Percentiles rank a stretch among this genome's conserved stretches.
Conservation (phyloP, 176 grass and related monocot species). For the Oryza rufipogon region DNA sequence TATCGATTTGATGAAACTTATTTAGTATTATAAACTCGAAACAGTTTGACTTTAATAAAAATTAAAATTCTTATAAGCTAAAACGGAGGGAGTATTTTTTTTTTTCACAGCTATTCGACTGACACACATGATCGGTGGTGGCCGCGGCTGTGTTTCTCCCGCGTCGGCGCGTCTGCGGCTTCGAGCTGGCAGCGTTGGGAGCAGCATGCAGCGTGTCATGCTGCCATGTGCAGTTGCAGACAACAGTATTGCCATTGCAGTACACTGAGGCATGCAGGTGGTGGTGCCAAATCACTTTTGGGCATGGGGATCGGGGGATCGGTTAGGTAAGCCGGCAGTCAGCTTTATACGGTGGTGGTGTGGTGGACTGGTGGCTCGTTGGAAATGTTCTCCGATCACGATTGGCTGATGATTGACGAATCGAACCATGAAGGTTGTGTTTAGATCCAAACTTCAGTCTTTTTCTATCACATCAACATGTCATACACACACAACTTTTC, state of each 20-base stretch:
- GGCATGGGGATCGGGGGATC: not conserved
- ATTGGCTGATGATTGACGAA: not conserved
- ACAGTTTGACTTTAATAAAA: too few relatives aligned
- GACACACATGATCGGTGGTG: slow-evolving; percentile 13
- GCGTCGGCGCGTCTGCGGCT: too few relatives aligned
- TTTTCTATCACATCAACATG: too few relatives aligned
- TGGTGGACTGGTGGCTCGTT: too few relatives aligned
- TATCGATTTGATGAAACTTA: too few relatives aligned
- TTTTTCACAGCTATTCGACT: too few relatives aligned
- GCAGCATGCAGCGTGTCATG: not conserved
- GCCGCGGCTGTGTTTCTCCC: not conserved
- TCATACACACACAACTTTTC: too few relatives aligned
- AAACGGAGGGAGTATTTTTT: too few relatives aligned
- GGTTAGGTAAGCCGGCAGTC: not conserved
- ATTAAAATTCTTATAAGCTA: too few relatives aligned
- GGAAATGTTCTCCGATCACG: slow-evolving; percentile 2
- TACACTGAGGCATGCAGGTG: not conserved
- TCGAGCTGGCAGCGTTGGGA: not conserved
- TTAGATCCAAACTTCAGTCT: too few relatives aligned
- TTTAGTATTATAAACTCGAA: too few relatives aligned
- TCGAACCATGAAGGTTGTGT: not conserved
- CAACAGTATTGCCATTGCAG: not conserved
- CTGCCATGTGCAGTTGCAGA: not conserved
- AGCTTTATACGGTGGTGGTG: slow-evolving; percentile 1
- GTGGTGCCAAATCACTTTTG: slow-evolving; percentile 39